Evolutionary conservation across 179 eudicot genomes (phyloP).

Genomic region (Silene noctiflora): DNA sequence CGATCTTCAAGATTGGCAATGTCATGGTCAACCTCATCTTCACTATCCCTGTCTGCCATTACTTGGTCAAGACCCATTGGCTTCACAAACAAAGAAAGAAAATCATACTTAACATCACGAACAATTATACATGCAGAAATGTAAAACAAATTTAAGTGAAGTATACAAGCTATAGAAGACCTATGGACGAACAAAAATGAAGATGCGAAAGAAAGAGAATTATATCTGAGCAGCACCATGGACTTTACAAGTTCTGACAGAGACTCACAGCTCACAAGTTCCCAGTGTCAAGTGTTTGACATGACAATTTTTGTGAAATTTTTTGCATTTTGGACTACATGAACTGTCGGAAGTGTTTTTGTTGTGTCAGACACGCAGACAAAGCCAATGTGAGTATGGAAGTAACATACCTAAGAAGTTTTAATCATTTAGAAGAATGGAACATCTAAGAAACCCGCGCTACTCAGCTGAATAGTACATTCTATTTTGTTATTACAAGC

Average conservation of each 20-base stretch:
- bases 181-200: not conserved
- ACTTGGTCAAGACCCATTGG: slow-evolving; percentile 92
- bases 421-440: too few relatives aligned
- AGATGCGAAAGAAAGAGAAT: not conserved
- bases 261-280: not conserved
- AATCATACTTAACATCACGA: not conserved
- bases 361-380: too few relatives aligned
- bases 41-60: slow-evolving; percentile 87
- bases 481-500: too few relatives aligned
- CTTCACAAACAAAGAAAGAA: slow-evolving; percentile 31
- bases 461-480: too few relatives aligned
- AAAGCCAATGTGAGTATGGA: too few relatives aligned
- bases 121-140: slow-evolving; percentile 9
- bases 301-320: too few relatives aligned
- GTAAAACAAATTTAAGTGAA: not conserved
- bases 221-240: not conserved
- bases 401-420: too few relatives aligned
- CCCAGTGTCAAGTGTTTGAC: too few relatives aligned
- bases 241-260: not conserved
- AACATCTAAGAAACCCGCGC: too few relatives aligned
- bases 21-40: slow-evolving; percentile 91
- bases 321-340: too few relatives aligned
- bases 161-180: not conserved
- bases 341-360: too few relatives aligned
- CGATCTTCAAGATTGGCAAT: slow-evolving; percentile 86